Base-by-base conservation (phyloP, 2,329 filamentous ascomycete species). In the Alternaria conjuncta region DNA sequence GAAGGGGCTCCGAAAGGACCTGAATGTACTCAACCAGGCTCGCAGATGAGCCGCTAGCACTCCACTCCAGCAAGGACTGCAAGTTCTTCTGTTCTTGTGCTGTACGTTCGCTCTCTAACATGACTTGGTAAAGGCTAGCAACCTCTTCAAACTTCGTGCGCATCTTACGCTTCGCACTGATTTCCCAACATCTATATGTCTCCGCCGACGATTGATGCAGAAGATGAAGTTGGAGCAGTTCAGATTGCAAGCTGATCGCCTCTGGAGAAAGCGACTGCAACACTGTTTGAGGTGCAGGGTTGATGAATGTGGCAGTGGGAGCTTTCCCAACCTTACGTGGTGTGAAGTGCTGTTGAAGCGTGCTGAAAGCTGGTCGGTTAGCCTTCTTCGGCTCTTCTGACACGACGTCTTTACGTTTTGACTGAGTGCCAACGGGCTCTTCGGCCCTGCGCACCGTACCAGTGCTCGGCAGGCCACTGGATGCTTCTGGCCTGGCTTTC, bases 301-400 rank as follows among this genome's bases (percentile, higher is more conserved):
- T 72, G 20, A 80, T 65, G 32, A 80, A 80, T 2, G 73, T 71
- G 10, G 78, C 73, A 2, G 76, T 79, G 18, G 77, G 73, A 51
- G 78, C 76, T 69, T 80, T 79, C 23, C 67, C 66, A 13, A 67
- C 60, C 54, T 81, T 81, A 18, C 74, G 76, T 32, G 79, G 79
- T 5, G 79, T 80, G 45, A 79, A 81, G 64, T 80, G 79, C 60
- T 81, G 79, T 61, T 81, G 79, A 28, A 80, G 59, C 1, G 78
- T 81, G 15, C 72, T 75, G 55, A 81, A 81, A 2, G 76, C 76
- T 36, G 79, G 79, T 21, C 75, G 71, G 36, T 56, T 61, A 30
- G 56, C 63, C 50, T 71, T 75, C 53, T 69, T 73, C 2, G 65
- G 32, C 21, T 75, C 77, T 45, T 77, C 74, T 20, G 66, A 71